Base-by-base conservation (phyloP, 23 red algal genomes). In the Cyanidioschyzon merolae region DNA sequence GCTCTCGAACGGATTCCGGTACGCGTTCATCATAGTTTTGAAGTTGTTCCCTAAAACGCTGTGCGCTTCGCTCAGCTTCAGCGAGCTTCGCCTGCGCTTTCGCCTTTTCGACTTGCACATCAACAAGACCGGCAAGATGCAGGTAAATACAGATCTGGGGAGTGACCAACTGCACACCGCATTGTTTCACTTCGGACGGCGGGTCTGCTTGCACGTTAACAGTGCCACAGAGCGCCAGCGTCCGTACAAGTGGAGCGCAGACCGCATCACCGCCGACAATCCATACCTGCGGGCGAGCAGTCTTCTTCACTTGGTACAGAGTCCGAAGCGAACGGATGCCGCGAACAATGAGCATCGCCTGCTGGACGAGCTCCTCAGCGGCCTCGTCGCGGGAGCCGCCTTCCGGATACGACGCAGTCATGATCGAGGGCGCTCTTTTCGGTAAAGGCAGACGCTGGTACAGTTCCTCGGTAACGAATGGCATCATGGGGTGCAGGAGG, bases 401-500 rank as follows among this genome's bases (percentile, higher is more conserved):
- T 31, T 80, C 67, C 0, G 88, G 88, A 76, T 86, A 92, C 0
- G 85, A 58, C 50, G 94, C 82, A 74, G 91, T 83, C 38, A 88
- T 87, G 74, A 92, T 92, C 21, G 87, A 89, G 27, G 12, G 12
- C 15, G 24, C 25, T 7, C 75, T 7, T 31, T 2, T 25, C 75
- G 21, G 17, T 27, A 37, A 24, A n/a, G 37, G 94, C 37, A 98
- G 84, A 27, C 94, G 79, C 45, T 98, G 94, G 82, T 87, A 98
- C 68, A 98, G 77, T 50, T 98, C 94, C 79, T 98, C 94, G 2
- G 94, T 92, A 38, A 98, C 85, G 58, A 85, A 98, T 25, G 94
- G 94, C 87, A 98, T 98, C 83, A 98, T 91, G 0, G 94, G 94
- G 57, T 98, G 94, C n/a, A 98, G 83, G 76, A 91, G 81, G 58